phyloP scores from a whole-genome alignment of 2,329 filamentous ascomycete species.

The Curvularia lunata region DNA sequence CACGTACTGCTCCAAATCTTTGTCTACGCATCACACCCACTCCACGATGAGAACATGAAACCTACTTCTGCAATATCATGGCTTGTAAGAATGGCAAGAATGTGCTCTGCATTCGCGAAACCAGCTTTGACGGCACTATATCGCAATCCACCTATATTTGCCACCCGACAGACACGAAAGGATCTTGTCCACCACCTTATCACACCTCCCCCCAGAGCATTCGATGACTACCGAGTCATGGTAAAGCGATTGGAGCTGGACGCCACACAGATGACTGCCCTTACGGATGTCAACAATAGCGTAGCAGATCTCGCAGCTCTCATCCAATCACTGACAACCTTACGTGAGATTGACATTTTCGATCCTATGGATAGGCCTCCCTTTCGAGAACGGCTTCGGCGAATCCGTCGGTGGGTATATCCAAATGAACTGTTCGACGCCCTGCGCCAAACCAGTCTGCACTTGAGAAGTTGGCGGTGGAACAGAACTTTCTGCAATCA shows the following conservation, averaged over 20 bases:
- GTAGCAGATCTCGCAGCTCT: constrained; percentile 65
- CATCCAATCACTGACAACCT: constrained; percentile 67
- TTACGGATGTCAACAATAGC: constrained; percentile 60
- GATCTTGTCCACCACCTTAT: constrained; percentile 62
- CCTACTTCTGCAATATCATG: constrained; percentile 60
- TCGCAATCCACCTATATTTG: constrained; percentile 68
- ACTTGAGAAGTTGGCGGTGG: constrained; percentile 63
- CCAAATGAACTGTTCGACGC: constrained; percentile 68
- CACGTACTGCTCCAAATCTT: constrained; percentile 74
- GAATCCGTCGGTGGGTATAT: constrained; percentile 69
- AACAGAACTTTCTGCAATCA: constrained; percentile 56
- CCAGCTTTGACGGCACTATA: constrained; percentile 78
- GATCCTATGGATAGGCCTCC: constrained; percentile 72
- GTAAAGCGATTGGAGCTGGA: constrained; percentile 74
- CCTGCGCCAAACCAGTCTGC: constrained; percentile 59
- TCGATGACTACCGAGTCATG: constrained; percentile 71
- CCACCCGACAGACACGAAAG: constrained; percentile 54
- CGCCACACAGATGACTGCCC: constrained; percentile 63
- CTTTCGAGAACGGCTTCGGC: constrained; percentile 64
- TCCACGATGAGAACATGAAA: constrained; percentile 57
- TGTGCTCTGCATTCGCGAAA: constrained; percentile 69
- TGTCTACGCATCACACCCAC: constrained; percentile 66
- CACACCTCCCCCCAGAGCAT: constrained; percentile 47
- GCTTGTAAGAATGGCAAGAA: constrained; percentile 68
- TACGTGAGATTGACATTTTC: constrained; percentile 74